Base-by-base conservation (phyloP, 805 yeast species). In the Candida hungchunana region DNA sequence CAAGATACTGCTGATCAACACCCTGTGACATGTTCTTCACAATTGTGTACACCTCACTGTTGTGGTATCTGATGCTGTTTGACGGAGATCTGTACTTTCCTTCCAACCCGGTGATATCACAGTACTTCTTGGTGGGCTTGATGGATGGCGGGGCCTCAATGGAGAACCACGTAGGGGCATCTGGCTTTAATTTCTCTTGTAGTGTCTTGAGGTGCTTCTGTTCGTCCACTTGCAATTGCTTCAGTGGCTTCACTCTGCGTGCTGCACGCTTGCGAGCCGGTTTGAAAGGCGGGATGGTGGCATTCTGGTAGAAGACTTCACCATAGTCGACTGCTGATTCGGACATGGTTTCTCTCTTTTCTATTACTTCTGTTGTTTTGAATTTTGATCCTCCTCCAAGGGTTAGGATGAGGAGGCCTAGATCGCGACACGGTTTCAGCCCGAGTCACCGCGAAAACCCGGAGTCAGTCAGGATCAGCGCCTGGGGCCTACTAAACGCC, bases 41-140 rank as follows among this genome's bases (percentile, higher is more conserved):
- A 23, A 82, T 67, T 31, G 80, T 84, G 58, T 77, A 89, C 20
- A 90, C 80, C 59, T 90, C 97, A 34, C 77, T 77, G 56, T 90
- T 82, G 59, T 84, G 78, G 58, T 78, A 90, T 37, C 96, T 67
- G 34, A 90, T 63, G 27, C 82, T 82, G 50, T 77, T 82, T 18
- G 79, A 69, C 0, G 93, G 93, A 18, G 81, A 71, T 53, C 74
- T 79, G 66, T 90, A 90, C 20, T 63, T 71, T 0, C 88, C 90
- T 32, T 76, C 79, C 15, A 90, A 64, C 0, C 98, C 98, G 0
- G 97, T 90, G 31, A 90, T 78, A 55, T 93, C 98, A 59, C 98
- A 90, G 61, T 87, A 89, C 44, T 78, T 81, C 62, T 82, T 86
- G 13, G 69, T 64, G 0, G 97, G 97, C 44, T 66, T 73, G 46